Percentiles rank a stretch among this genome's conserved stretches.
phyloP scores from a whole-genome alignment of 805 yeast species.

The Metschnikowia bowlesiae region DNA sequence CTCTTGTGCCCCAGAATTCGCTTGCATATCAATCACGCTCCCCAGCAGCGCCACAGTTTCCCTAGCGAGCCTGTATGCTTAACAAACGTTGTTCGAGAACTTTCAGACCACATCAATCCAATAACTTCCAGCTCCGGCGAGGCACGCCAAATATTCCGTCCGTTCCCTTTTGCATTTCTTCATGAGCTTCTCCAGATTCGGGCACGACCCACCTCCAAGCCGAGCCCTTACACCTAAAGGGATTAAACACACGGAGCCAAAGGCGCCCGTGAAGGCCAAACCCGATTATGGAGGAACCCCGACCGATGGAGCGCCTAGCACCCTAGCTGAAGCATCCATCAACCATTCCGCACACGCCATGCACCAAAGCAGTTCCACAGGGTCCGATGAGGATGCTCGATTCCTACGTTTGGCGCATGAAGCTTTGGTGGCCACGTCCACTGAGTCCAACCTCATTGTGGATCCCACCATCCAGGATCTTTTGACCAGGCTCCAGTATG shows the following conservation, averaged over 20 bases:
- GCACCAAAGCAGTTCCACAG: neutral
- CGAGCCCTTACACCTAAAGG: constrained; percentile 11
- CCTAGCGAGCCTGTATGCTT: neutral
- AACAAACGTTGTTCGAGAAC: neutral
- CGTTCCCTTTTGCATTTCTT: neutral
- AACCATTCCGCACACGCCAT: neutral
- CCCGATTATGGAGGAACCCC: constrained; percentile 20
- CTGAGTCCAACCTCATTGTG: constrained; percentile 38
- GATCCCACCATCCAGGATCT: constrained; percentile 63
- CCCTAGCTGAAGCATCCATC: neutral
- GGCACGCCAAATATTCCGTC: neutral
- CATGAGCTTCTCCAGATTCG: constrained; percentile 14
- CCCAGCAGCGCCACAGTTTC: constrained; percentile 3
- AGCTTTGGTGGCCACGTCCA: constrained; percentile 51
- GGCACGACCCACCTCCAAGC: constrained; percentile 12
- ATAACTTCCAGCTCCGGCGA: neutral
- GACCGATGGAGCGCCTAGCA: neutral
- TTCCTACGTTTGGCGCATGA: constrained; percentile 59
- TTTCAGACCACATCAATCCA: neutral
- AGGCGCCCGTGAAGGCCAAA: constrained; percentile 19
- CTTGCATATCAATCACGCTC: neutral
- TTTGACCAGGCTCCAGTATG: constrained; percentile 55
- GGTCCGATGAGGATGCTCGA: constrained; percentile 45
- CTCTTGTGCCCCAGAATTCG: neutral
- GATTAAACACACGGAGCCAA: constrained; percentile 15